phyloP scores from a whole-genome alignment of 202 grass and related monocot genomes.

The Cymbopogon flexuosus region DNA sequence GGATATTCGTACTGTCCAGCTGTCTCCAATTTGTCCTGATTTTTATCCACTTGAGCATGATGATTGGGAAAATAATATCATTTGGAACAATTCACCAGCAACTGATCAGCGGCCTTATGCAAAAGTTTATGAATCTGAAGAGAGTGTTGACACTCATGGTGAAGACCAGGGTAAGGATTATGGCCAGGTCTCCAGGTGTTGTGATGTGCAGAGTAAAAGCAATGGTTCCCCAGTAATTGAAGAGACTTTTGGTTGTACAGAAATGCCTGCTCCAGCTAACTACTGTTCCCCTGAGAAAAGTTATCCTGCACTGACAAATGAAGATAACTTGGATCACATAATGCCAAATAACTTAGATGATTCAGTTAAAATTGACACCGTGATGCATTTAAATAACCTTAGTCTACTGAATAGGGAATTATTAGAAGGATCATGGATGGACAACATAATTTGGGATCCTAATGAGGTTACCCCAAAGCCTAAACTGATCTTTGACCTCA shows the following conservation, averaged over 20 bases:
- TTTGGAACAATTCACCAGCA: constrained; percentile 91
- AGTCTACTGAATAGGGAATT: constrained; percentile 75
- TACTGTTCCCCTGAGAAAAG: constrained; percentile 27
- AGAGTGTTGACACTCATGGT: constrained; percentile 25
- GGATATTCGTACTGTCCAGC: constrained; percentile 34
- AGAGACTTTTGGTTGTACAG: constrained; percentile 41
- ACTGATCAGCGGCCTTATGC: constrained; percentile 40
- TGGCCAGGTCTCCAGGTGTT: constrained; percentile 27
- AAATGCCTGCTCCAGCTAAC: constrained; percentile 45
- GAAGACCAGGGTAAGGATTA: constrained; percentile 47
- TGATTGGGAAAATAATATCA: constrained; percentile 84
- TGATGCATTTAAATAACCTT: constrained; percentile 53
- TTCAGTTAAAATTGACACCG: constrained; percentile 44
- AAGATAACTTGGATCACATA: constrained; percentile 26
- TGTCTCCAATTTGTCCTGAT: constrained; percentile 62
- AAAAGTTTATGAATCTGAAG: constrained; percentile 49
- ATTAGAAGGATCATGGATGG: constrained; percentile 80
- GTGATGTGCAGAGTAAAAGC: constrained; percentile 36
- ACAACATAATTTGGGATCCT: constrained; percentile 81
- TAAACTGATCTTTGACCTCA: constrained; percentile 90
- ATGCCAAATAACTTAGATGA: constrained; percentile 36
- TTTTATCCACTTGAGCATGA: constrained; percentile 90
- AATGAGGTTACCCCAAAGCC: constrained; percentile 55
- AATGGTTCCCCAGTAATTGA: constrained; percentile 21
- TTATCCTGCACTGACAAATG: constrained; percentile 38